Conservation (phyloP, 495 filamentous ascomycete species). For the Hyaloscypha variabilis region DNA sequence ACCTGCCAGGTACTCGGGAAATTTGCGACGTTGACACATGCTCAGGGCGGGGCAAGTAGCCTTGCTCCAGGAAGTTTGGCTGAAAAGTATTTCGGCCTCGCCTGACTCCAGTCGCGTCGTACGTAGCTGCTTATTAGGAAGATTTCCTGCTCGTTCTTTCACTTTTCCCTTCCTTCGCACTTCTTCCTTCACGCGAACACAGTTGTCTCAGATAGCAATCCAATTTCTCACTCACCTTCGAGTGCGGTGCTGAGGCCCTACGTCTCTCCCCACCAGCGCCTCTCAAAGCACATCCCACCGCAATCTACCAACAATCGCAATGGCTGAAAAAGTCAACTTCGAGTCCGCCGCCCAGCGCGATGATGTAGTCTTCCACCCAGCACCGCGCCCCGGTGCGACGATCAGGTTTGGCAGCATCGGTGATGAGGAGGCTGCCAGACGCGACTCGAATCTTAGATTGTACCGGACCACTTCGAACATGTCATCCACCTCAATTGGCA, state of each 20-base stretch:
- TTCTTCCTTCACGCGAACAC: neutral
- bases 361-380: slow-evolving; percentile 16
- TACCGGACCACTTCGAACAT: slow-evolving; percentile 1
- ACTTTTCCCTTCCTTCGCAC: neutral
- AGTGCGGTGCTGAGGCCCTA: neutral
- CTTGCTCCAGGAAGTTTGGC: neutral
- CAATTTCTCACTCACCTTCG: neutral
- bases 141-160: neutral
- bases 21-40: neutral
- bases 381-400: slow-evolving; percentile 12
- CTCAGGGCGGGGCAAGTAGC: neutral
- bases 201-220: neutral
- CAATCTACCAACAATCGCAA: neutral
- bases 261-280: neutral
- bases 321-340: slow-evolving; percentile 2
- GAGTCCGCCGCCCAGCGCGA: neutral
- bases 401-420: slow-evolving; percentile 11
- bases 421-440: slow-evolving; percentile 13
- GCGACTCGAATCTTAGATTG: neutral
- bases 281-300: neutral
- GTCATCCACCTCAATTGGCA: slow-evolving; percentile 1
- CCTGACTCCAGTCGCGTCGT: neutral
- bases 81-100: neutral
- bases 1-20: neutral
- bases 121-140: neutral